Conservation (phyloP, 1,139 yeast genomes). For the Ogataea hybrid region DNA sequence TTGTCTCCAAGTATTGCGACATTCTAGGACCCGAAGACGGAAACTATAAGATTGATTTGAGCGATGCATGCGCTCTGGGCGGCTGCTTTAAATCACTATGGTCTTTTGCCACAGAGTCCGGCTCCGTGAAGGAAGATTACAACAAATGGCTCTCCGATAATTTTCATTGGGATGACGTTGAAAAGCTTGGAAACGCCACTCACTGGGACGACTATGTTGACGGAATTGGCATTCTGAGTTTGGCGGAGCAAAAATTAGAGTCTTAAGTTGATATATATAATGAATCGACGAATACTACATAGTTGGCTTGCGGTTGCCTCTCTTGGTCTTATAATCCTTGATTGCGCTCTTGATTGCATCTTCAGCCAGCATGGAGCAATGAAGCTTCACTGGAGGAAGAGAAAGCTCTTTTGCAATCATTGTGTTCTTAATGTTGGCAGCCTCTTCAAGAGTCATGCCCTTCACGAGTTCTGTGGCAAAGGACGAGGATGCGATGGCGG, state of each 20-base stretch:
- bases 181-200: slow-evolving; percentile 39
- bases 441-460: slow-evolving; percentile 94
- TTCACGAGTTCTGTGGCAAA: slow-evolving; percentile 94
- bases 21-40: slow-evolving; percentile 66
- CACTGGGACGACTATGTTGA: slow-evolving; percentile 48
- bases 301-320: slow-evolving; percentile 44
- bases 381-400: slow-evolving; percentile 95
- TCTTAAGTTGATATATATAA: slow-evolving; percentile 1
- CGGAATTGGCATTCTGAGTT: slow-evolving; percentile 51
- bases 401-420: slow-evolving; percentile 90
- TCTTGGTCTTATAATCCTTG: slow-evolving; percentile 87
- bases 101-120: slow-evolving; percentile 20
- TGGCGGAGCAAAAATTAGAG: slow-evolving; percentile 38
- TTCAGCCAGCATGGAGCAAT: slow-evolving; percentile 98
- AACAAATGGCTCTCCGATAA: slow-evolving; percentile 42
- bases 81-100: slow-evolving; percentile 88
- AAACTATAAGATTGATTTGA: slow-evolving; percentile 68
- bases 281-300: slow-evolving; percentile 25
- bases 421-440: slow-evolving; percentile 85
- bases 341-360: slow-evolving; percentile 98
- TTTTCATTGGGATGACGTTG: slow-evolving; percentile 41
- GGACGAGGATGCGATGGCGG: slow-evolving; percentile 94
- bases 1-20: slow-evolving; percentile 66
- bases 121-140: slow-evolving; percentile 32
- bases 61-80: slow-evolving; percentile 94